Evolutionary conservation across 129 eudicot genomes (phyloP).

Genomic region (Escallonia herrerae): DNA sequence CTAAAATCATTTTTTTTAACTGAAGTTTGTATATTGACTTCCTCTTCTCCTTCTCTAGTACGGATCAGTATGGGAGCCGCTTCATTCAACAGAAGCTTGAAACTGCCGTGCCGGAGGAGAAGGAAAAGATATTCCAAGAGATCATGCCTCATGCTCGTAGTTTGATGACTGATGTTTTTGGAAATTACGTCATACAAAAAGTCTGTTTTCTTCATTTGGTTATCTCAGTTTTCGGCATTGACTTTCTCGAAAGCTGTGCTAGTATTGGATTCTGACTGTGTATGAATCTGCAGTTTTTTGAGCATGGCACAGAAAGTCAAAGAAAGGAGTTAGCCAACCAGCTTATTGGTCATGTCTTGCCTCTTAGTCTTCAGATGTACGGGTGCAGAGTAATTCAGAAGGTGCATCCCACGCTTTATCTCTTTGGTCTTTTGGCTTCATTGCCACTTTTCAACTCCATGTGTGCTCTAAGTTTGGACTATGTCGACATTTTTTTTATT

Average conservation of each 20-base stretch:
- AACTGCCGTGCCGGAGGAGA: constrained; percentile 66
- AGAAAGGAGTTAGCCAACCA: constrained; percentile 70
- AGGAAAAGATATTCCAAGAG: constrained; percentile 51
- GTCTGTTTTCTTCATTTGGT: constrained; percentile 21
- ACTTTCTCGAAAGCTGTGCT: background rate
- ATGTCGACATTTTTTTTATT: no score
- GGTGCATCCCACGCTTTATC: constrained; percentile 33
- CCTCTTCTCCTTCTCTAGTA: constrained; percentile 30
- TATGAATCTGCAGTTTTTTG: constrained; percentile 58
- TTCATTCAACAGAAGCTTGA: constrained; percentile 97
- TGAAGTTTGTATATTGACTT: constrained; percentile 3
- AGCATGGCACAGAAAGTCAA: constrained; percentile 84
- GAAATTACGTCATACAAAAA: constrained; percentile 95
- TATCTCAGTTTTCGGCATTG: background rate
- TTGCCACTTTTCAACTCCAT: background rate
- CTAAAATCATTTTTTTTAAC: background rate
- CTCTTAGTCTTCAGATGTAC: constrained; percentile 89
- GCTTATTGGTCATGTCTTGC: constrained; percentile 71
- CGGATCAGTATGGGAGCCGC: constrained; percentile 89
- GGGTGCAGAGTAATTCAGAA: constrained; percentile 97
- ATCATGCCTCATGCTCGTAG: constrained; percentile 68
- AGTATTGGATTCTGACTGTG: constrained; percentile 8
- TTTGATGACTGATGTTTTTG: constrained; percentile 89
- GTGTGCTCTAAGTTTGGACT: background rate
- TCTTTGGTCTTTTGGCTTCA: background rate